Conservation (phyloP, 1,139 yeast genomes). For the Maudiozyma humilis region DNA sequence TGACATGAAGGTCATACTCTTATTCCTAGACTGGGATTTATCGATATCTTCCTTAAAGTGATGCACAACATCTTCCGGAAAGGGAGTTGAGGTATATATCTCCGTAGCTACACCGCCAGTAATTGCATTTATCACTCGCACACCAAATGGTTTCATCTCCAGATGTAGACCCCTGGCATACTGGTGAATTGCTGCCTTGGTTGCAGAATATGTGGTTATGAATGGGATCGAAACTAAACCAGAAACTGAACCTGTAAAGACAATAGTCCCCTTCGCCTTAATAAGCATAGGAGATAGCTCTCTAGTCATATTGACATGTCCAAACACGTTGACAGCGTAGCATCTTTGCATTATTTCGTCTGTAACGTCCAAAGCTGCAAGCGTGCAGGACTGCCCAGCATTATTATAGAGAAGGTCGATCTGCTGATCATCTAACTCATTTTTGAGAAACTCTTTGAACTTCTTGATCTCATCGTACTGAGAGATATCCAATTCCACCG, state of each 20-base stretch:
- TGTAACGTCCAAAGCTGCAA: conserved; percentile 59
- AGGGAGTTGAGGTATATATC: conserved; percentile 46
- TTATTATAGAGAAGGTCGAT: conserved; percentile 59
- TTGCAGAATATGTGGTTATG: conserved; percentile 56
- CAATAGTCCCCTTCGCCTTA: conserved; percentile 58
- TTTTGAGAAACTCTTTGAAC: conserved; percentile 36
- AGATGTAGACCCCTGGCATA: conserved; percentile 54
- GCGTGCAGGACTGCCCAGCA: conserved; percentile 59
- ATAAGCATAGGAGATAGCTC: conserved; percentile 52
- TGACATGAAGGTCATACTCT: conserved; percentile 50
- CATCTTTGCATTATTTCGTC: conserved; percentile 48
- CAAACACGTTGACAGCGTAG: conserved; percentile 61
- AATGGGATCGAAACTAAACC: conserved; percentile 67
- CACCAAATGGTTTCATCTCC: conserved; percentile 66
- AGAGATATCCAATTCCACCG: conserved; percentile 45
- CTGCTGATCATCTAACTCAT: conserved; percentile 37
- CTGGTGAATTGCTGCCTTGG: conserved; percentile 69
- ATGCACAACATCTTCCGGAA: conserved; percentile 49
- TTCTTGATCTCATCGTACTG: conserved; percentile 41
- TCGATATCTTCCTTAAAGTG: conserved; percentile 42
- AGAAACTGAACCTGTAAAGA: conserved; percentile 67
- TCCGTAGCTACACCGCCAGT: conserved; percentile 63
- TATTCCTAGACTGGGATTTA: conserved; percentile 44
- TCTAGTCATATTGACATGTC: conserved; percentile 54
- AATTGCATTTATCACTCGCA: conserved; percentile 57